These are phyloP conservation scores for Suhomyces chickasaworum DNA, from an alignment of 1,139 yeast species.

Conservation along the genomic window DNA sequence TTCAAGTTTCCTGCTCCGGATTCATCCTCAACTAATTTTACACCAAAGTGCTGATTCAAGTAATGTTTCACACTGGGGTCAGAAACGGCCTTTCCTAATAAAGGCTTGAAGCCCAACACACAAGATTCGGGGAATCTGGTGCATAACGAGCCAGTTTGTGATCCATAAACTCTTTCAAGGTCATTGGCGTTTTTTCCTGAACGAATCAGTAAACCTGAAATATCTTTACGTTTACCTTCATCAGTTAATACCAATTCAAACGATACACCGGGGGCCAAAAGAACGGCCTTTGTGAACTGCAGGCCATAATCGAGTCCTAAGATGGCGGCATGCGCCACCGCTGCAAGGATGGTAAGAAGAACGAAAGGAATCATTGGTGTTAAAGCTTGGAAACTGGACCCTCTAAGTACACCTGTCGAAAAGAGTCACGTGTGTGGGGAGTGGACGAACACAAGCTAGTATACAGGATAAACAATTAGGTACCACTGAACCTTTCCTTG, in stretches of 20 bases:
- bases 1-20: conserved; percentile 54
- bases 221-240: conserved; percentile 89
- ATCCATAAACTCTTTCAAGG: conserved; percentile 76
- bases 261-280: conserved; percentile 88
- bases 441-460: background rate
- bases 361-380: conserved; percentile 8
- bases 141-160: conserved; percentile 68
- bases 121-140: conserved; percentile 77
- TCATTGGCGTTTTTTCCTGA: conserved; percentile 37
- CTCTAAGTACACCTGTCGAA: conserved; percentile 6
- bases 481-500: no score
- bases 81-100: conserved; percentile 66
- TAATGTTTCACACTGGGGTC: conserved; percentile 50
- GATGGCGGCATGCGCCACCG: conserved; percentile 53
- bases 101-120: conserved; percentile 63
- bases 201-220: conserved; percentile 73
- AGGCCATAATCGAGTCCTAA: conserved; percentile 91
- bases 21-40: conserved; percentile 45
- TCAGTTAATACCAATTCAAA: conserved; percentile 86
- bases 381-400: background rate
- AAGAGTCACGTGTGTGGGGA: conserved; percentile 1
- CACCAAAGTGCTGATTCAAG: conserved; percentile 60
- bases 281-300: conserved; percentile 81
- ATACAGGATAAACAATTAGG: background rate
- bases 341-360: conserved; percentile 15